Base-by-base conservation (phyloP, 1,139 yeast genomes). In the Magnusiomyces tetraspermus region DNA sequence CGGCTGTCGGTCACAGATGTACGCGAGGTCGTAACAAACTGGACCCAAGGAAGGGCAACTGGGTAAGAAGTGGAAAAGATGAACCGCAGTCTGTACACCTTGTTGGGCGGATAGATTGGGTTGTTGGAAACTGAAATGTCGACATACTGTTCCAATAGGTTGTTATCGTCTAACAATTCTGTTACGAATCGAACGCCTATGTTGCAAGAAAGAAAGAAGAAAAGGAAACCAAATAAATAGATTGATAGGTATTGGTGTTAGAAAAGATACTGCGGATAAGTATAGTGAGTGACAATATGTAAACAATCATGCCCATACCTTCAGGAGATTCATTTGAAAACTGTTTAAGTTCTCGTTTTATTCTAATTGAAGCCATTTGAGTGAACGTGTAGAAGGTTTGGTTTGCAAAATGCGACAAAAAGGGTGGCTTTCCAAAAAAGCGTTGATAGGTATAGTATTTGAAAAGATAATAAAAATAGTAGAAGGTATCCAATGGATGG, bases 21-120 rank as follows among this genome's bases (percentile, higher is more conserved):
- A 24, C 52, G 57, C 54, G 40, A 36, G 28, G 22, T 24, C 4
- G 37, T 17, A 52, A 67, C 58, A 61, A 84, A 84, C 54, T 75
- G 72, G 1, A 80, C 85, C 56, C 75, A 76, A 0, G 90, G 92
- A 1, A 83, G 76, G 26, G 73, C 77, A 38, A 82, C 81, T 0
- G 92, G 92, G 58, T 84, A 84, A 0, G 73, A 73, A 0, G 67
- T 61, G 1, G 76, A 69, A 23, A 81, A 71, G 46, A 66, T 65
- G 24, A 82, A 68, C 51, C 71, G 67, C 28, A 76, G 61, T 17
- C 74, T 64, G 54, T 73, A 78, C 11, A 59, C 63, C 21, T 63
- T 53, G 46, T 64, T 60, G 17, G 48, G 55, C n/a, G 49, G 55
- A 51, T 71, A 71, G 11, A 71, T 50, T 6, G 66, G 63, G 53